phyloP scores from a whole-genome alignment of 148 eudicot species.

The Pharnaceum exiguum region DNA sequence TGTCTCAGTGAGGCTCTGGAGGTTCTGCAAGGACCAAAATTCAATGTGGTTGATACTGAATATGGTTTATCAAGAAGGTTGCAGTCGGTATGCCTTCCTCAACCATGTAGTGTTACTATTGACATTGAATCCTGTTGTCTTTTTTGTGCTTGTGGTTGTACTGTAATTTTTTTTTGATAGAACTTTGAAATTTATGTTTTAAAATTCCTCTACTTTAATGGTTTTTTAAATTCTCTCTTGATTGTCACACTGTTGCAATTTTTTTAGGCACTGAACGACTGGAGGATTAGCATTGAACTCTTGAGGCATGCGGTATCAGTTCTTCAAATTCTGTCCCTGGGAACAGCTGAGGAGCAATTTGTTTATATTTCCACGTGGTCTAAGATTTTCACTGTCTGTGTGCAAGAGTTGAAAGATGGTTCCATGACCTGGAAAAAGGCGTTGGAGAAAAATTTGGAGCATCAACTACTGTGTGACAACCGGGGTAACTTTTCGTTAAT shows the following conservation, averaged over 20 bases:
- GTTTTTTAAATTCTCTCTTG: background rate
- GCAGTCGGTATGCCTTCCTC: slow-evolving; percentile 44
- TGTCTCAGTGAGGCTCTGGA: slow-evolving; percentile 42
- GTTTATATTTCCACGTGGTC: slow-evolving; percentile 55
- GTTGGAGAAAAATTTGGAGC: slow-evolving; percentile 38
- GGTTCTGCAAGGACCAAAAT: slow-evolving; percentile 40
- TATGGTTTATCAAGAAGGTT: slow-evolving; percentile 46
- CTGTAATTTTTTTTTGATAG: no score
- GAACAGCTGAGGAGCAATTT: slow-evolving; percentile 48
- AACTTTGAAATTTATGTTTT: background rate
- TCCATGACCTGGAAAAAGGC: slow-evolving; percentile 60
- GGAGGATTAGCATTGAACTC: slow-evolving; percentile 51
- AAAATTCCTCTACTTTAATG: background rate
- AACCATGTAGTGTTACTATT: background rate
- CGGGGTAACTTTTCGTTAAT: slow-evolving; percentile 42
- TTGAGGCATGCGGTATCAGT: slow-evolving; percentile 40
- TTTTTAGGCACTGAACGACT: slow-evolving; percentile 60
- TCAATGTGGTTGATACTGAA: slow-evolving; percentile 54
- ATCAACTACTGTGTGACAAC: slow-evolving; percentile 36
- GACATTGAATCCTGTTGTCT: background rate
- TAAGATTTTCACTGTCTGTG: slow-evolving; percentile 49
- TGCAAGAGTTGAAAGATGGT: slow-evolving; percentile 67
- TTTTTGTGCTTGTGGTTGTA: background rate
- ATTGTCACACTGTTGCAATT: background rate
- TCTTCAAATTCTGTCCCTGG: slow-evolving; percentile 41